A percentile compares a stretch with the other conserved stretches of the same genome.
Evolutionary conservation across 192 early-diverging fungal genomes (phyloP).

Genomic region (Gonapodya prolifera): DNA sequence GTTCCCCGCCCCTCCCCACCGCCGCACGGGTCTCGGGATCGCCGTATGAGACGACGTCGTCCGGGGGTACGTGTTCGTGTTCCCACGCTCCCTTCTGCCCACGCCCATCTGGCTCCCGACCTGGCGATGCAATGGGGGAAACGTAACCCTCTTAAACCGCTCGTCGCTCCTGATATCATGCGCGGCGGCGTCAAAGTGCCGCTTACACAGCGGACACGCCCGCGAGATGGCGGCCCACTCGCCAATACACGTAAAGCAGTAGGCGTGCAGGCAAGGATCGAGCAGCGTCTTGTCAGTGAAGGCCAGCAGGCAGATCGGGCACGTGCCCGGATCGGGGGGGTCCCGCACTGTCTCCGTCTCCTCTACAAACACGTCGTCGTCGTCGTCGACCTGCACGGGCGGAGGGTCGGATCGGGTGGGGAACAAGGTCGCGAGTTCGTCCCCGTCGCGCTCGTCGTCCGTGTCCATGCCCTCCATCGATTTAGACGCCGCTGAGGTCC

Average conservation of each 20-base stretch:
- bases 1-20: neutral
- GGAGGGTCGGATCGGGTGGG: no score
- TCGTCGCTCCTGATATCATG: neutral
- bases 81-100: neutral
- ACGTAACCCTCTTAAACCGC: slow-evolving; percentile 8
- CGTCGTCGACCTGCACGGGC: no score
- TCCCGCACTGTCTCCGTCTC: no score
- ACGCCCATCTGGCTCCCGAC: neutral
- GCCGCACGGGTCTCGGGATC: neutral
- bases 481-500: no score
- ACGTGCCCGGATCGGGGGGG: neutral
- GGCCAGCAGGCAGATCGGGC: slow-evolving; percentile 18
- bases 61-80: neutral
- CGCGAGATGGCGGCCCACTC: slow-evolving; percentile 15
- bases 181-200: neutral
- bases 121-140: neutral
- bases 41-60: slow-evolving; percentile 3
- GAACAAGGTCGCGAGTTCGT: no score
- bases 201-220: slow-evolving; percentile 26
- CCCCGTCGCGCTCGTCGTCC: no score
- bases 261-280: slow-evolving; percentile 17
- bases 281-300: slow-evolving; percentile 8
- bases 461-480: no score
- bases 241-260: slow-evolving; percentile 23
- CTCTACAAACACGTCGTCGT: no score